Evolutionary conservation across 2,329 filamentous ascomycete genomes (phyloP), one percentile per base, ranked within the genome.

Genomic region (Fusarium cyanostomum): DNA sequence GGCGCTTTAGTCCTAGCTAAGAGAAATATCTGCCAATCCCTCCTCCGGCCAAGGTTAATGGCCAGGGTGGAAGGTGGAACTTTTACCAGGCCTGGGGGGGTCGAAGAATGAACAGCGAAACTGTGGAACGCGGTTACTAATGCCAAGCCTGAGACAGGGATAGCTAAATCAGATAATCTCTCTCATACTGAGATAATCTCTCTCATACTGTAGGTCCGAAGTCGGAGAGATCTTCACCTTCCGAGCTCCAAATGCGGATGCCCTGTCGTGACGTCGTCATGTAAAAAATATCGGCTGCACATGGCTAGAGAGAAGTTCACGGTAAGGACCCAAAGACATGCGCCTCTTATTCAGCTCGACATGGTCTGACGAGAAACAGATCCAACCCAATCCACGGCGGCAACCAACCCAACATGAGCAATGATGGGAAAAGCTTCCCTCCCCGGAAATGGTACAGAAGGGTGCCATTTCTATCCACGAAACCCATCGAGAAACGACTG

Each of bases 381-480:
- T 39, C n/a, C 28, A 16, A 24, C 42, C 11, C 34, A 37, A 37
- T 21, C 31, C 39, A 16, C 9, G 24, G 33, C 45, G 10, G 12
- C 48, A 35, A 31, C 27, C 44, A 26, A 49, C n/a, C 9, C 48
- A 73, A 73, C 71, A 56, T 63, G 8, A 68, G 37, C 46, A 65
- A 53, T 33, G 59, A 69, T 39, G 64, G 59, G 37, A 69, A 66
- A 38, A 62, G 45, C 21, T 74, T 74, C 35, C 65, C 71, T 24
- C 69, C 66, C 2, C 61, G 72, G 54, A 74, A 70, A 37, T 74
- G 72, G 72, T 73, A 74, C 60, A 66, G 72, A 41, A 60, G 69
- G 31, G 71, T 73, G 1, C 72, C 72, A 0, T 69, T 74, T 24
- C 12, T 74, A 4, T 74, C 72, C 11, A 63, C 60, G 7, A 66